Evolutionary conservation across 768 basidiomycete species (phyloP), one percentile per base, ranked within the genome.

Genomic region (Termitomyces heimii): DNA sequence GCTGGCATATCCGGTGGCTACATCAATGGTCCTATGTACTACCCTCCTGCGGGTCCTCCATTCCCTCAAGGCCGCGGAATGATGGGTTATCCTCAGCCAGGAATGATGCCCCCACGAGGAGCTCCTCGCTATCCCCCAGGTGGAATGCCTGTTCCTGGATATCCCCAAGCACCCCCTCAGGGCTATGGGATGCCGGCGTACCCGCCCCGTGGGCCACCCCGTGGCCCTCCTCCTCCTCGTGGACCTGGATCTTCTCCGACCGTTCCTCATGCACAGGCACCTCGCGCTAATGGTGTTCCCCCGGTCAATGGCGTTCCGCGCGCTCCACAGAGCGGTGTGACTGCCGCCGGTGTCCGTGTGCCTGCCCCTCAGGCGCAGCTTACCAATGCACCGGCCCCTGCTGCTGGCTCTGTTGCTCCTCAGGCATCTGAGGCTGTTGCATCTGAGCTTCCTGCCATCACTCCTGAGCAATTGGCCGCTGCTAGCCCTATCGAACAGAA

Each of bases 401-500:
- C 78, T 68, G 53, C 75, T 67, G 62, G 63, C 60, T 57, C 71
- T 16, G 62, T 74, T 35, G 72, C 66, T 42, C 61, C 73, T 43
- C 64, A 69, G 29, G 66, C 73, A 4, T 67, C 73, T 18, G 75
- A 86, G 63, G 80, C 79, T 55, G 56, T 63, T 48, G 54, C 65
- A 47, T 57, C 74, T 46, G 73, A 78, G 35, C 71, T 74, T 47
- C 71, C 80, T n/a, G 68, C 71, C 10, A 68, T 83, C 60, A 77
- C 76, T 39, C 66, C 80, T 53, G 68, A 79, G 57, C 80, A 80
- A 20, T 76, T 79, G 43, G 74, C 86, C 24, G 72, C 75, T 57
- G 81, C 92, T 58, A 84, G 82, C 48, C 76, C 92, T 22, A 79
- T 85, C 66, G 96, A 98, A 73, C 94, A 98, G 83, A 99, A 99